phyloP scores from a whole-genome alignment of 192 early-diverging fungal genomes.

The Chytriomyces sp. region DNA sequence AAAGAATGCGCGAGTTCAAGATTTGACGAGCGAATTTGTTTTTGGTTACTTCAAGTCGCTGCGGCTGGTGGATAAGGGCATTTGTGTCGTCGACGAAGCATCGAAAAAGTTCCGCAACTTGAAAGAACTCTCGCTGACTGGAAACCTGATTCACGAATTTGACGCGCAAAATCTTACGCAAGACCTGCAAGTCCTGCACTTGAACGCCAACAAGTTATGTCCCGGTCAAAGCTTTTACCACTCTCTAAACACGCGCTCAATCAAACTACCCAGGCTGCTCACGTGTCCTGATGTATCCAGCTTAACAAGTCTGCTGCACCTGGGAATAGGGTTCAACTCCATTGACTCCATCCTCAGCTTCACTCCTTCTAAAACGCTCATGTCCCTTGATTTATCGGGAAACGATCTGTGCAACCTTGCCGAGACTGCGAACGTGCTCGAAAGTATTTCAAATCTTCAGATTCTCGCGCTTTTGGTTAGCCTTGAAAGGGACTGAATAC shows the following conservation, averaged over 20 bases:
- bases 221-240: background rate
- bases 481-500: background rate
- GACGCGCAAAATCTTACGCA: conserved; percentile 34
- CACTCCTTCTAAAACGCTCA: conserved; percentile 1
- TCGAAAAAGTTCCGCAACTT: conserved; percentile 24
- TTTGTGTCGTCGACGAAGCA: conserved; percentile 28
- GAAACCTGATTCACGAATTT: conserved; percentile 38
- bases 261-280: conserved; percentile 10
- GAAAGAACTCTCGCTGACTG: conserved; percentile 42
- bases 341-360: conserved; percentile 31
- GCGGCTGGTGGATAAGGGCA: conserved; percentile 30
- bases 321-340: conserved; percentile 40
- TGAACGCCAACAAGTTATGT: conserved; percentile 45
- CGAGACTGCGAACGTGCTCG: conserved; percentile 28
- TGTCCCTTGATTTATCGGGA: conserved; percentile 40
- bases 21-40: conserved; percentile 37
- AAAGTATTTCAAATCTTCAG: conserved; percentile 29
- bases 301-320: conserved; percentile 32
- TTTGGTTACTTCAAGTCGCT: conserved; percentile 44
- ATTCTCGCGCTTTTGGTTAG: conserved; percentile 38
- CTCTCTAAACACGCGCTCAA: background rate
- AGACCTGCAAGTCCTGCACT: conserved; percentile 35
- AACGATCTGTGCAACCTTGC: conserved; percentile 32
- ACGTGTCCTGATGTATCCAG: conserved; percentile 28
- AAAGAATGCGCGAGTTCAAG: background rate